A percentile compares a stretch with the other conserved stretches of the same genome.
phyloP scores from a whole-genome alignment of 192 early-diverging fungal species.

The Haplosporangium gracile region DNA sequence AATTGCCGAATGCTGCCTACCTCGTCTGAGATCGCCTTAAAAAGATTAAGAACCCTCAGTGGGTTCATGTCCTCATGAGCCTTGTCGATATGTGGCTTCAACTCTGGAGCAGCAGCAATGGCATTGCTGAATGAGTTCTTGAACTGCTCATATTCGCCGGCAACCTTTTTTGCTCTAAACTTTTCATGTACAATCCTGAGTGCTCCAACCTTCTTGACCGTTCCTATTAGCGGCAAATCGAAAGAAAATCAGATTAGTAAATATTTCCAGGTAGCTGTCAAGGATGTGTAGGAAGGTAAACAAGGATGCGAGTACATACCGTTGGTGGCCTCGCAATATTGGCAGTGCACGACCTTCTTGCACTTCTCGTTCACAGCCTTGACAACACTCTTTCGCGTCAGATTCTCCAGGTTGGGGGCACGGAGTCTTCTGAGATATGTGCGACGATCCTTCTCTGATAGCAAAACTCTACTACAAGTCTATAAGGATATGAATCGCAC shows the following conservation, averaged over 20 bases:
- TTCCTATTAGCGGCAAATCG: conserved; percentile 58
- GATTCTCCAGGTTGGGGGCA: conserved; percentile 84
- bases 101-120: conserved; percentile 75
- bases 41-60: conserved; percentile 84
- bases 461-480: conserved; percentile 89
- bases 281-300: not conserved
- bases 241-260: not conserved
- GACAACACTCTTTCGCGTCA: conserved; percentile 79
- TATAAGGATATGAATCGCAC: conserved; percentile 39
- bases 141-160: conserved; percentile 78
- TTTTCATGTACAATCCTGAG: conserved; percentile 97
- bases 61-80: conserved; percentile 98
- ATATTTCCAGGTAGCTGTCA: not conserved
- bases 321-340: conserved; percentile 85
- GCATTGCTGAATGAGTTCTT: conserved; percentile 83
- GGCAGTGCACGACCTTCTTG: conserved; percentile 90
- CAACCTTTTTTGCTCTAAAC: conserved; percentile 85
- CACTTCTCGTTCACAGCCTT: conserved; percentile 88
- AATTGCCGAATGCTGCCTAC: conserved; percentile 30
- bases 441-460: conserved; percentile 85
- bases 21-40: conserved; percentile 90
- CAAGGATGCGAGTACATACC: conserved; percentile 57
- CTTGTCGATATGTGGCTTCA: conserved; percentile 81
- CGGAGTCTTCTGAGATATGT: conserved; percentile 77
- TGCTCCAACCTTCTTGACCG: conserved; percentile 95